Percentiles rank a stretch among this genome's conserved stretches.
These are phyloP conservation scores for Zymoseptoria crescenta DNA, from an alignment of 2,329 filamentous ascomycete genomes.

Conservation along the genomic window DNA sequence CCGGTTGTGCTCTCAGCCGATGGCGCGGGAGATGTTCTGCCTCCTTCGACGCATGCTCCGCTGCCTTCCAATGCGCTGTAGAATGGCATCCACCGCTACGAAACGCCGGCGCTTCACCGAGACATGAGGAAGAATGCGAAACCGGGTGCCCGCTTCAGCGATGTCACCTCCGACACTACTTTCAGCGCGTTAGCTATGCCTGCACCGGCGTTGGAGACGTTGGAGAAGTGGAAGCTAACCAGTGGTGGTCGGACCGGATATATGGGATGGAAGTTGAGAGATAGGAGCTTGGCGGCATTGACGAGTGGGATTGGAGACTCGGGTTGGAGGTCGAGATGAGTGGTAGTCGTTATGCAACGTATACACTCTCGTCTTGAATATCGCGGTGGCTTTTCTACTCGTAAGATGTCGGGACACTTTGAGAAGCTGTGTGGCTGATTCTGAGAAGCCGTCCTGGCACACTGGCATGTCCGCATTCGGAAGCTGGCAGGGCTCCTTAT, in stretches of 20 bases:
- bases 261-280: conserved; percentile 5
- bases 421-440: no score
- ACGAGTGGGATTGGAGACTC: conserved; percentile 19
- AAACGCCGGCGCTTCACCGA: background rate
- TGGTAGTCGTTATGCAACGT: background rate
- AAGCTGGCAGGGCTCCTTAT: no score
- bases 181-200: conserved; percentile 13
- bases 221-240: background rate
- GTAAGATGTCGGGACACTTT: no score
- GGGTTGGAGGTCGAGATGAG: background rate
- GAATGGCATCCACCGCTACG: background rate
- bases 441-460: no score
- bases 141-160: conserved; percentile 5
- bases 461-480: no score
- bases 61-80: background rate
- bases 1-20: background rate
- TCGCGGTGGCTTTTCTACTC: no score
- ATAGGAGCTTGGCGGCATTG: conserved; percentile 16
- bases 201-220: background rate
- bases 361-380: no score
- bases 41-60: background rate
- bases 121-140: background rate
- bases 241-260: background rate
- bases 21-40: background rate
- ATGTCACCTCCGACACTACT: conserved; percentile 7